Conservation (phyloP, 257 asterid species). For the Solanum dulcamara region DNA sequence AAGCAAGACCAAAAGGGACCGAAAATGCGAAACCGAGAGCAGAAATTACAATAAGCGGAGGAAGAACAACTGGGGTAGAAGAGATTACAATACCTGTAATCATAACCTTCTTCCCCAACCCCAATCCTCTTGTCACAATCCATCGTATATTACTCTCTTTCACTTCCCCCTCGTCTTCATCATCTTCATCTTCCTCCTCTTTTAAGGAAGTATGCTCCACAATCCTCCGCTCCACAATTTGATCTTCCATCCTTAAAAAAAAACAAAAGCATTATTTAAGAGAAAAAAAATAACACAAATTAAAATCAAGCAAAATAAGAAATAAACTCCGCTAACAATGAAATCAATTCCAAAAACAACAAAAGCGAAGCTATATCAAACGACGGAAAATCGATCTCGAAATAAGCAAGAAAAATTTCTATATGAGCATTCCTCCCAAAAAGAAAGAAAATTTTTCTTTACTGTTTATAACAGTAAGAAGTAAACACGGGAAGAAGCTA, state of each 20-base stretch:
- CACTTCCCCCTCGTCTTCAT: neutral
- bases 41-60: constrained; percentile 48
- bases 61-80: constrained; percentile 61
- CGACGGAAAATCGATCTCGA: neutral
- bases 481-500: neutral
- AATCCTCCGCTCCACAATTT: constrained; percentile 20
- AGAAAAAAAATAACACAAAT: neutral
- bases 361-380: neutral
- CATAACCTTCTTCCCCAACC: constrained; percentile 45
- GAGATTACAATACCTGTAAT: constrained; percentile 49
- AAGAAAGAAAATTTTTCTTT: neutral
- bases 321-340: neutral
- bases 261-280: neutral
- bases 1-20: constrained; percentile 48
- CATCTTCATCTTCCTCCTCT: constrained; percentile 6
- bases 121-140: constrained; percentile 29
- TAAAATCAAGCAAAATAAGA: neutral
- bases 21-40: constrained; percentile 46
- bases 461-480: too few species aligned
- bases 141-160: constrained; percentile 23
- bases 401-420: neutral
- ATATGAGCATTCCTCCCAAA: neutral
- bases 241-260: constrained; percentile 36
- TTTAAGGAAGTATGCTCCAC: constrained; percentile 1
- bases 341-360: neutral